These are phyloP conservation scores for Fusarium caatingaense DNA, from an alignment of 2,329 filamentous ascomycete species.

Conservation along the genomic window DNA sequence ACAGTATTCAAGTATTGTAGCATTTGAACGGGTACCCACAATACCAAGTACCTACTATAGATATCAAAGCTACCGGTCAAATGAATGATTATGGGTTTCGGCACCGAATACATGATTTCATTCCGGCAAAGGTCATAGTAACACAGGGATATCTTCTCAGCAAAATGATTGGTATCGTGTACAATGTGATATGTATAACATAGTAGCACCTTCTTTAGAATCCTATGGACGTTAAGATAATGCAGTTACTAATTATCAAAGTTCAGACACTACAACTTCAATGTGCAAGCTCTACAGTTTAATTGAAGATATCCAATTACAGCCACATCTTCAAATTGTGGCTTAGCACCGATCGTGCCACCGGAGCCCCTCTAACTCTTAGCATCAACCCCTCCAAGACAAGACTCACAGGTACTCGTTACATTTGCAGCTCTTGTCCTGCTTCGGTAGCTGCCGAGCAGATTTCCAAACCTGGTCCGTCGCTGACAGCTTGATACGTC, in stretches of 20 bases:
- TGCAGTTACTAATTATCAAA: neutral
- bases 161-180: neutral
- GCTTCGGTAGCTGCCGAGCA: conserved; percentile 37
- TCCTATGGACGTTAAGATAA: neutral
- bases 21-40: neutral
- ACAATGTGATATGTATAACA: neutral
- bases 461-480: conserved; percentile 20
- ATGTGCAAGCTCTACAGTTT: neutral
- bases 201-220: neutral
- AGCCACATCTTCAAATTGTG: conserved; percentile 25
- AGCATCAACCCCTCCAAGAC: conserved; percentile 26
- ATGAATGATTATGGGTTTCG: neutral
- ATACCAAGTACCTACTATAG: neutral
- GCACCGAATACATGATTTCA: neutral
- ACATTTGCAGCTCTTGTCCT: conserved; percentile 14
- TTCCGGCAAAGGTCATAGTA: neutral
- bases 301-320: neutral
- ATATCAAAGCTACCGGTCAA: neutral
- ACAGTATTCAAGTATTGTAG: neutral
- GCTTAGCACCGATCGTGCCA: conserved; percentile 10
- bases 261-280: neutral
- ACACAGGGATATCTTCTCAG: neutral
- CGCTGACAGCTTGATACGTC: conserved; percentile 7
- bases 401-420: neutral
- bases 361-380: conserved; percentile 16